phyloP scores from a whole-genome alignment of 2,329 filamentous ascomycete genomes.

The Colletotrichum euphorbiae region DNA sequence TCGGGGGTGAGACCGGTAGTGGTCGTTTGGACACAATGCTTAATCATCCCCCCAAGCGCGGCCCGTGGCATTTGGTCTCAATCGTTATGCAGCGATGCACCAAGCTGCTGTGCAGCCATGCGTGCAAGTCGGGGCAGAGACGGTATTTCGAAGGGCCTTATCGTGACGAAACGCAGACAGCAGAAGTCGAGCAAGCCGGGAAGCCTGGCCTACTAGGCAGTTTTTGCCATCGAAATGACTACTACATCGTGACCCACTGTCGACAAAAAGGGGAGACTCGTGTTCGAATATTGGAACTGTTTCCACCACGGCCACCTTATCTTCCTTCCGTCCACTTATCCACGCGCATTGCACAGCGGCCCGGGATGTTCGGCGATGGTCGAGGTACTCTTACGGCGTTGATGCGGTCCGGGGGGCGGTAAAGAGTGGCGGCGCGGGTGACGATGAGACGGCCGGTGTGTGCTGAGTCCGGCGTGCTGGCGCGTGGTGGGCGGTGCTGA shows the following conservation, averaged over 20 bases:
- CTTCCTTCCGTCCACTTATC: slow-evolving; percentile 19
- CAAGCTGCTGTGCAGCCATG: not conserved
- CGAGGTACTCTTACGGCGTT: slow-evolving; percentile 5
- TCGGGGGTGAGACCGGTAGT: slow-evolving; percentile 5
- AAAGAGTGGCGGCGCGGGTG: slow-evolving; percentile 9
- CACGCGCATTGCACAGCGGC: slow-evolving; percentile 2
- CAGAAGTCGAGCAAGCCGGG: not conserved
- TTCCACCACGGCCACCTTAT: slow-evolving; percentile 7
- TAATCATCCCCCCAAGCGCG: no score
- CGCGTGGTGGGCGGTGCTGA: not conserved
- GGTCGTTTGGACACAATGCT: slow-evolving; percentile 12
- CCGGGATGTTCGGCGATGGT: slow-evolving; percentile 20
- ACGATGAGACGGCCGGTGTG: slow-evolving; percentile 17
- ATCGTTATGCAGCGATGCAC: not conserved
- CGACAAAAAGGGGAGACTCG: not conserved
- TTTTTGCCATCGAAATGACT: not conserved
- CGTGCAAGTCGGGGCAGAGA: not conserved
- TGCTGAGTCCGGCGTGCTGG: not conserved
- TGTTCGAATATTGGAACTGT: not conserved
- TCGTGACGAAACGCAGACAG: not conserved
- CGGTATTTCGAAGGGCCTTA: slow-evolving; percentile 16
- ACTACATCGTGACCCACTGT: slow-evolving; percentile 18
- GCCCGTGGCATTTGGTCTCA: no score
- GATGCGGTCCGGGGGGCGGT: not conserved
- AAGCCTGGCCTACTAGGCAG: not conserved